phyloP scores from a whole-genome alignment of 2,329 filamentous ascomycete species.

The Chalaropsis thielavioides region DNA sequence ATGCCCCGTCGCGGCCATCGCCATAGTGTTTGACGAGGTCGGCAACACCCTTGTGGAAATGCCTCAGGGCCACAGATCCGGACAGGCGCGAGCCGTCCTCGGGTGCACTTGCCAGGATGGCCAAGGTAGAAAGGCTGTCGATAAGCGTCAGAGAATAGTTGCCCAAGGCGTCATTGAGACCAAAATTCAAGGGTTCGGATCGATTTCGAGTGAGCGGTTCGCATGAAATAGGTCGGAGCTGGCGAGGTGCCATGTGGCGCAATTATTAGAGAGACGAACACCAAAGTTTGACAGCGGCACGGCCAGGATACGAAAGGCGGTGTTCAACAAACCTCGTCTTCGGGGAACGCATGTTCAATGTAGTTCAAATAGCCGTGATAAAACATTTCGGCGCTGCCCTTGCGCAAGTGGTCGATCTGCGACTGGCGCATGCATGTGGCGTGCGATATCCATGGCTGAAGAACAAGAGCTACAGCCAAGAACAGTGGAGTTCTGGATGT shows the following conservation, averaged over 20 bases:
- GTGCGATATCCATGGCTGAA: slow-evolving; percentile 29
- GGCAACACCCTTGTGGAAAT: slow-evolving; percentile 70
- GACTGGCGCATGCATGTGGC: slow-evolving; percentile 39
- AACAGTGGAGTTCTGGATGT: background rate
- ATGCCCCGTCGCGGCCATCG: slow-evolving; percentile 56
- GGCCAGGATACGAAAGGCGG: background rate
- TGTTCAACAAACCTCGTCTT: slow-evolving; percentile 54
- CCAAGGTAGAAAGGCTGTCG: slow-evolving; percentile 86
- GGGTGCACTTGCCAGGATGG: slow-evolving; percentile 70
- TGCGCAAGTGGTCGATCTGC: slow-evolving; percentile 40
- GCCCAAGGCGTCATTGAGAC: slow-evolving; percentile 86
- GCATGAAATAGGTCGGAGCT: slow-evolving; percentile 78
- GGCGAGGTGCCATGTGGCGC: slow-evolving; percentile 18
- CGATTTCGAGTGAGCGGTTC: slow-evolving; percentile 70
- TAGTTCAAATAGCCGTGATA: slow-evolving; percentile 96
- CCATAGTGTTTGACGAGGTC: slow-evolving; percentile 72
- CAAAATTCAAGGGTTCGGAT: slow-evolving; percentile 63
- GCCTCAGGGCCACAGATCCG: slow-evolving; percentile 38
- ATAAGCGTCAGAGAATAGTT: slow-evolving; percentile 95
- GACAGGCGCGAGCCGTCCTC: slow-evolving; percentile 22
- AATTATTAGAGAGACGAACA: slow-evolving; percentile 17
- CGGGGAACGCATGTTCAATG: slow-evolving; percentile 83
- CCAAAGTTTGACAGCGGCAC: background rate
- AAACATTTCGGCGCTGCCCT: slow-evolving; percentile 64
- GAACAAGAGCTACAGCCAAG: background rate